Percentiles rank a stretch among this genome's conserved stretches.
phyloP scores from a whole-genome alignment of 306 rosid genomes.

The Prunus mongolica region DNA sequence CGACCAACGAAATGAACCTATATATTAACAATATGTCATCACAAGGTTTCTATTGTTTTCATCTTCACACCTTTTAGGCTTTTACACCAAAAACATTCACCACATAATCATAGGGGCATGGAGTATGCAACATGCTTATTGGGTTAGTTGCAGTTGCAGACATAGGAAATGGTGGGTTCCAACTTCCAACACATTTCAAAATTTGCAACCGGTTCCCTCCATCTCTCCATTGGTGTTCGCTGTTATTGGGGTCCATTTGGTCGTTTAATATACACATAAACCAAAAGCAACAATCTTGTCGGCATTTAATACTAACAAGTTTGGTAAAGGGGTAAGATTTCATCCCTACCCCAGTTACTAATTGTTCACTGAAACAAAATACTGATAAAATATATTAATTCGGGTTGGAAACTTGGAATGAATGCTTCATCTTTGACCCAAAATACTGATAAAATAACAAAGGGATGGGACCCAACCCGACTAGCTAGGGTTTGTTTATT shows the following conservation, averaged over 20 bases:
- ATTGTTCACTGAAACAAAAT: no score
- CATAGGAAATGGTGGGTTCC: background rate
- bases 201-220: no score
- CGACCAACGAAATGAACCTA: no score
- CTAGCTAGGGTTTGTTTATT: background rate
- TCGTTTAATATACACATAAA: background rate
- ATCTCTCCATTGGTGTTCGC: background rate
- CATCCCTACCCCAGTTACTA: background rate
- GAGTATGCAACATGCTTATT: background rate
- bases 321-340: background rate
- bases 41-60: no score
- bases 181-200: background rate
- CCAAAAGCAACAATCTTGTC: background rate
- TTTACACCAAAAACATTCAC: background rate
- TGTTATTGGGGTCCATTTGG: background rate
- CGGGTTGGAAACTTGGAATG: background rate
- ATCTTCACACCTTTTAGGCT: no score
- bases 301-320: background rate
- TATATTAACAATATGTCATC: no score
- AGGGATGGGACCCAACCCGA: no score
- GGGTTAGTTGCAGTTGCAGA: background rate
- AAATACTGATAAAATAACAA: background rate
- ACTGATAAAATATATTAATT: background rate
- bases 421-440: background rate
- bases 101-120: background rate